These are phyloP conservation scores for Penicillium crystallinum DNA, from an alignment of 495 filamentous ascomycete species.

Conservation along the genomic window DNA sequence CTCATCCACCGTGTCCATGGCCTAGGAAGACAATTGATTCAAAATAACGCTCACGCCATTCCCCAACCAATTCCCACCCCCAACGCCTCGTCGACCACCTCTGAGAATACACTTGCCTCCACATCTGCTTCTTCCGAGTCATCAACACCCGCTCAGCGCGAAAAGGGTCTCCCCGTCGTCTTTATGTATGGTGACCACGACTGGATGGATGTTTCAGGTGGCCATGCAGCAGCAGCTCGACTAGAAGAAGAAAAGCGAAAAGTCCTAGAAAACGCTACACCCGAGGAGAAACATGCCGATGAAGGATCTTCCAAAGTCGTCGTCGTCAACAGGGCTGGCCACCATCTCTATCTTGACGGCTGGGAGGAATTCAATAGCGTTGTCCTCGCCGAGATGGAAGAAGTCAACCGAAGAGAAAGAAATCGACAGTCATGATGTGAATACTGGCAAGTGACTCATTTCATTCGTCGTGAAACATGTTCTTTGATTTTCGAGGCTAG, in stretches of 20 bases:
- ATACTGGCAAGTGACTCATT: not conserved
- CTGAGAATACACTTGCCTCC: conserved; percentile 9
- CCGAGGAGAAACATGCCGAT: conserved; percentile 65
- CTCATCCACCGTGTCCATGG: conserved; percentile 80
- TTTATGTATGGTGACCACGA: conserved; percentile 96
- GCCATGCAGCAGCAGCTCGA: conserved; percentile 74
- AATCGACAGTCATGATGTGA: conserved; percentile 8
- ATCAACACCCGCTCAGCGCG: conserved; percentile 35
- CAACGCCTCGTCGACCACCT: not conserved
- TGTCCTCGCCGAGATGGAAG: conserved; percentile 73
- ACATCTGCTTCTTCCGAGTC: conserved; percentile 5
- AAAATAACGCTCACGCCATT: conserved; percentile 16
- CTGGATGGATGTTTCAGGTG: conserved; percentile 95
- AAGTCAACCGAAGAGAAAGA: conserved; percentile 49
- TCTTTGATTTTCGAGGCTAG: conserved; percentile 8
- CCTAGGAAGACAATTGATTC: conserved; percentile 66
- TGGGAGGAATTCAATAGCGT: conserved; percentile 82
- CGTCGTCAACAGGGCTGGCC: conserved; percentile 75
- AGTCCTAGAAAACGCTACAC: conserved; percentile 52
- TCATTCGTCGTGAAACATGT: conserved; percentile 7
- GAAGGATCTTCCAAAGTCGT: conserved; percentile 81
- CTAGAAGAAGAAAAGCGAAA: conserved; percentile 61
- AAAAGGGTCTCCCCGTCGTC: conserved; percentile 77
- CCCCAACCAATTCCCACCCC: conserved; percentile 8
- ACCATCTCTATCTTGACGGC: conserved; percentile 91